Percentiles rank a stretch among this genome's conserved stretches.
These are phyloP conservation scores for Phlyctochytrium planicorne DNA, from an alignment of 192 early-diverging fungal genomes.

Conservation along the genomic window DNA sequence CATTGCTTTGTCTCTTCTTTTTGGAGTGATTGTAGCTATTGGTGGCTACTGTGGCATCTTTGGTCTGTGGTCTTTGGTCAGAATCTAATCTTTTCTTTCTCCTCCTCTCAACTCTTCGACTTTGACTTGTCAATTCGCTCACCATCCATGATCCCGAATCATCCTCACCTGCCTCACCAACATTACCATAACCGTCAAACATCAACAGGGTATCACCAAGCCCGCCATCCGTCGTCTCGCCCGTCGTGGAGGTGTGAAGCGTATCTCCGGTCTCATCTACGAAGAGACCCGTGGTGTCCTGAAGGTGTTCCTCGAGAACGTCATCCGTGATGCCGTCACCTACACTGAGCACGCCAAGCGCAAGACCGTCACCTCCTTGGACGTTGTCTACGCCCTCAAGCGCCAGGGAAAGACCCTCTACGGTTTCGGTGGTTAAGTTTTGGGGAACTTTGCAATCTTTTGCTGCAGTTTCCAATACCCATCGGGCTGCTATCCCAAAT, in stretches of 20 bases:
- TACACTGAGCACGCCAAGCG: conserved; percentile 99
- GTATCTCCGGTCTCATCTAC: conserved; percentile 99
- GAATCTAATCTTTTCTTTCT: conserved; percentile 30
- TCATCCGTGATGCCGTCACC: conserved; percentile 98
- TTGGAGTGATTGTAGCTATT: too few relatives aligned
- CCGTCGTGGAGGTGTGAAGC: conserved; percentile 99
- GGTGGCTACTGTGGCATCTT: neutral
- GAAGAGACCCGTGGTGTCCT: conserved; percentile 98
- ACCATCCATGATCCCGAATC: too few relatives aligned
- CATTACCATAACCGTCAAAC: neutral
- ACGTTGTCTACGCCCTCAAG: conserved; percentile 98
- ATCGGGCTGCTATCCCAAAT: too few relatives aligned
- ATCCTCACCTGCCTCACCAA: too few relatives aligned
- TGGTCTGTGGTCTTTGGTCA: conserved; percentile 28
- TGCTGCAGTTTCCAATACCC: too few relatives aligned
- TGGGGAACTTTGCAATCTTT: too few relatives aligned
- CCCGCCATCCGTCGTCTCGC: conserved; percentile 75
- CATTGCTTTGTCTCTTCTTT: conserved; percentile 7
- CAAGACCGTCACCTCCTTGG: conserved; percentile 99
- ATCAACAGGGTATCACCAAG: conserved; percentile 30
- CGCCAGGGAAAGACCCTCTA: conserved; percentile 92
- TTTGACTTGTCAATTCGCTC: conserved; percentile 41
- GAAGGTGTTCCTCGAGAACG: conserved; percentile 98
- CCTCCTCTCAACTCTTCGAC: conserved; percentile 27
- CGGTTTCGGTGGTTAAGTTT: conserved; percentile 66